Conservation (phyloP, 352 stramenopile genomes). For the Thalassiosira delicatula region DNA sequence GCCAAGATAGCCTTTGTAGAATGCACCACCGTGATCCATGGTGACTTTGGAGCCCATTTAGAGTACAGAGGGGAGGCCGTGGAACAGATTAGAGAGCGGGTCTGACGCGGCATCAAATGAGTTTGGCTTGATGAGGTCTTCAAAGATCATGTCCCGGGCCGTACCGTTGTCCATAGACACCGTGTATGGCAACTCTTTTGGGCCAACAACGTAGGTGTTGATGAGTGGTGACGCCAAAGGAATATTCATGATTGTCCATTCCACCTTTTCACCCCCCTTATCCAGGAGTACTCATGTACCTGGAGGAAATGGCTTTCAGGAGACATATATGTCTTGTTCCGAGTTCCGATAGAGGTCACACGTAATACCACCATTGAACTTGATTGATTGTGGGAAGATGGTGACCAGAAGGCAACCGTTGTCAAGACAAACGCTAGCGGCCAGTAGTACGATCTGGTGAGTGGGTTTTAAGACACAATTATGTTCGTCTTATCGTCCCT, state of each 20-base stretch:
- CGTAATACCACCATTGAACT: slow-evolving; percentile 13
- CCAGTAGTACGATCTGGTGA: slow-evolving; percentile 1
- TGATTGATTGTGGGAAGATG: slow-evolving; percentile 7
- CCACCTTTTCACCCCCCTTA: no score
- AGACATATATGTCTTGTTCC: no score
- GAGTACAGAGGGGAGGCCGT: background rate
- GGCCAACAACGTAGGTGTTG: no score
- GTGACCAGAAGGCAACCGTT: background rate
- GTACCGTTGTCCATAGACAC: background rate
- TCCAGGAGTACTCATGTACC: no score
- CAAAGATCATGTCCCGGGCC: background rate
- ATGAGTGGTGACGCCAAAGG: no score
- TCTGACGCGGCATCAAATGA: background rate
- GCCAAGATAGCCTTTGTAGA: background rate
- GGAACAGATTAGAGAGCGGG: background rate
- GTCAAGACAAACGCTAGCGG: slow-evolving; percentile 8
- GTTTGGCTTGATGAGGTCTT: background rate
- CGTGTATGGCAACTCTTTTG: background rate
- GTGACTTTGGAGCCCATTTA: background rate
- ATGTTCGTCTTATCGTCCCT: slow-evolving; percentile 8
- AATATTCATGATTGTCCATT: no score
- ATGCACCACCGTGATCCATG: background rate
- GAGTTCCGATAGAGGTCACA: no score
- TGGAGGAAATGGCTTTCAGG: no score
- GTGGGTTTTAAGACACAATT: slow-evolving; percentile 30